Evolutionary conservation across 305 asterid species (phyloP), one percentile per base, ranked within the genome.

Genomic region (Petunia hybrid): DNA sequence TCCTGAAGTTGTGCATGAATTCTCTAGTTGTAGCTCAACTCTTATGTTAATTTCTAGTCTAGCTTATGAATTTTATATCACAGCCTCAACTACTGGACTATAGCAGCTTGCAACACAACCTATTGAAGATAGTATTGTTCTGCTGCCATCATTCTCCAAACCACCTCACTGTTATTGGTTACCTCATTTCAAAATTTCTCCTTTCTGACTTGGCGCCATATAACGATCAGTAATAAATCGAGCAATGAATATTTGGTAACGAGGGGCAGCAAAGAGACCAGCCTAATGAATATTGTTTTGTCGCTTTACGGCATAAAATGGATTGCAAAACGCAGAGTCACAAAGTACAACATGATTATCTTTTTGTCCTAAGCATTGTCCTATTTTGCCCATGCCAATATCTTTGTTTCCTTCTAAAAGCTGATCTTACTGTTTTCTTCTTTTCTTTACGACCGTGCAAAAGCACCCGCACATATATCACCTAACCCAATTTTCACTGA

Each of bases 381-480:
- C 78, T 13, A 51, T 73, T 70, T 35, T 73, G 36, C 36, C 46
- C 78, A 73, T 51, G 45, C 14, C 46, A 7, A 51, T 73, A 14
- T 12, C 46, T 73, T 73, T 51, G 78, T 73, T 73, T 73, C 22
- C 78, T 73, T 73, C 45, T 48, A 48, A 48, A 46, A 70, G 43
- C 12, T 46, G 6, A 46, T 70, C 61, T 70, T 73, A 48, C 53
- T 42, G n/a, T 71, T 51, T 67, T 51, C 36, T 73, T 22, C 31
- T 48, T 57, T 57, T 1, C 63, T 73, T 73, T 73, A 13, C 45
- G 51, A 35, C 78, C 59, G 35, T 73, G 62, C 12, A 35, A 73
- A 73, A 73, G 36, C 76, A 43, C n/a, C 13, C 40, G 8, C 8
- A 68, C 76, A 16, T 22, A 22, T 22, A 22, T 51, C 46, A 73